Evolutionary conservation across 805 yeast genomes (phyloP).

Genomic region (Candida lessepsii): DNA sequence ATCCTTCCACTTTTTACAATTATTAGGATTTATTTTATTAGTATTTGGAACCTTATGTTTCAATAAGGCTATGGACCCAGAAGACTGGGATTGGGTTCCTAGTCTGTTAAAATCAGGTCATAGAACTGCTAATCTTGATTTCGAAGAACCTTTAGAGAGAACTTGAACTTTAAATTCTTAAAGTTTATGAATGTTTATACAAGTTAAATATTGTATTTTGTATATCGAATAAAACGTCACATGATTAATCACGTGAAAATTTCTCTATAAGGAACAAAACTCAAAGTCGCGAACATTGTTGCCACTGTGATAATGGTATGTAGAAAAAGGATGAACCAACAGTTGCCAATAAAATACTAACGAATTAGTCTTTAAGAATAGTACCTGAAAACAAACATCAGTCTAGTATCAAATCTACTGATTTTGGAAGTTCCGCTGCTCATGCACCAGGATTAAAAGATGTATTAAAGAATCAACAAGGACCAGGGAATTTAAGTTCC

Average conservation of each 20-base stretch:
- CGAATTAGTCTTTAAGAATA: conserved; percentile 32
- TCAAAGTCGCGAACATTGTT: conserved; percentile 1
- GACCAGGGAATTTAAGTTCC: conserved; percentile 59
- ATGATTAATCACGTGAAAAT: not conserved
- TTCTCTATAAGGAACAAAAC: not conserved
- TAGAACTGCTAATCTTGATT: conserved; percentile 17
- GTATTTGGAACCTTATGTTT: conserved; percentile 74
- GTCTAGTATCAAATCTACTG: conserved; percentile 49
- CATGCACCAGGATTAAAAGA: conserved; percentile 74
- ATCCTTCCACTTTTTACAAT: conserved; percentile 57
- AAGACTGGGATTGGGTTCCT: conserved; percentile 49
- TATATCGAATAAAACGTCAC: not conserved
- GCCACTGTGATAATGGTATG: conserved; percentile 12
- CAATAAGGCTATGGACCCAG: conserved; percentile 65
- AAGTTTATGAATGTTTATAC: too few relatives aligned
- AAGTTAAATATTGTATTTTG: too few relatives aligned
- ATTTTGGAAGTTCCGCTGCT: conserved; percentile 54
- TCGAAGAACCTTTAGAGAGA: conserved; percentile 32
- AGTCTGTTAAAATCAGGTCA: conserved; percentile 31
- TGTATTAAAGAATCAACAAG: conserved; percentile 61
- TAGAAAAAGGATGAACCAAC: too few relatives aligned
- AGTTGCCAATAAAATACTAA: too few relatives aligned
- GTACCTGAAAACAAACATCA: conserved; percentile 52
- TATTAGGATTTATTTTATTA: conserved; percentile 59
- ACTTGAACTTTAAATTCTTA: too few relatives aligned